Evolutionary conservation across 176 grass and related monocot species (phyloP), one percentile per base, ranked within the genome.

Genomic region (Puccinellia tenuiflora): DNA sequence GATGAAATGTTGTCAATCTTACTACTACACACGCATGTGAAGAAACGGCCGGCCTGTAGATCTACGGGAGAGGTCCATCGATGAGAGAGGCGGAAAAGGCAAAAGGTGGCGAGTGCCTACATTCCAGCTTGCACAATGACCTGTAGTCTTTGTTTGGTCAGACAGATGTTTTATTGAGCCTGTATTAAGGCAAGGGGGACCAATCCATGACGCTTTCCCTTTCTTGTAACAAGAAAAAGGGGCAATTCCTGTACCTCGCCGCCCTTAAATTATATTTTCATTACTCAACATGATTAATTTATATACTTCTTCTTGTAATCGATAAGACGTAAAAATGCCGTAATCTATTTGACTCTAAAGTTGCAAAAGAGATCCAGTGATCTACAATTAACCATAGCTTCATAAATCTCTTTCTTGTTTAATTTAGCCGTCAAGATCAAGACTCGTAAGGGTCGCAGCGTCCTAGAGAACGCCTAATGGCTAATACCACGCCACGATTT

Each of bases 51-150:
- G 34, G 42, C 1, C 3, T 37, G 68, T 47, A 73, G 16, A 73
- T 50, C 70, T 50, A 31, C 60, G 26, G 24, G n/a, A n/a, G 35
- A 68, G 38, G 66, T 22, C 66, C 66, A 68, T 66, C 64, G 17
- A 66, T 66, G 8, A 8, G 70, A 6, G 7, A 45, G 43, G n/a
- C n/a, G 4, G 33, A 70, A 74, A 74, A 74, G 16, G 70, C 43
- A 74, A 74, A 74, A 74, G 26, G 70, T 73, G 40, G 22, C n/a
- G 39, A 24, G 69, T 76, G 51, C n/a, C 22, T 59, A 61, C 22
- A 29, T 78, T 78, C 35, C 54, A 29, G 75, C 76, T 45, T 78
- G 38, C 24, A 61, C 16, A 51, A 74, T 74, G 70, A 74, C 70
- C 26, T 30, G 55, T 62, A 43, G 55, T 45, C 76, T 78, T 73